Evolutionary conservation across 164 flowering plant genomes (phyloP), one percentile per base, ranked within the genome.

Genomic region (Piper betle): DNA sequence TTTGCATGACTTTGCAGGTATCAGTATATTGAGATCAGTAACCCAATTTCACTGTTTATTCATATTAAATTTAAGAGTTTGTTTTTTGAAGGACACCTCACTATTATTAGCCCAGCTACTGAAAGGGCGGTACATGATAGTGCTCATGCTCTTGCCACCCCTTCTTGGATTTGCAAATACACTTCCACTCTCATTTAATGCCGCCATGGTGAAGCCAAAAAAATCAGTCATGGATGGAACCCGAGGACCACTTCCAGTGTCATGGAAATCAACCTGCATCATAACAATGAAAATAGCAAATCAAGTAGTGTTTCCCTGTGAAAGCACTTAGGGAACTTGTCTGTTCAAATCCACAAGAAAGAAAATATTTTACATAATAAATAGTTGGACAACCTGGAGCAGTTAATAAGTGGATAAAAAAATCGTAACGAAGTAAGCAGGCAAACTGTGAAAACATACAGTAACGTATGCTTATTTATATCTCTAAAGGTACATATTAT

Each of bases 41-140:
- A 10, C 11, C 10, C 3, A 9, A 9, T 46, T 46, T 46, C 50
- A 46, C 33, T 25, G 15, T 46, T 46, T 46, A 46, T 12, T 8
- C 10, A 46, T 46, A 46, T 10, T 2, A 46, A 5, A 46, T 46
- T 2, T 46, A 10, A 46, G 10, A 10, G 50, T 12, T 10, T 6
- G 10, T 46, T 0, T 46, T 15, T 46, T 46, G 10, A 18, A 58
- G 58, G 82, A 60, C 17, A 94, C 99, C 97, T 91, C 99, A 54
- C 96, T 88, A 66, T 94, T 91, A 62, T 74, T 91, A 65, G 96
- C 97, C 99, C 97, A 94, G 76, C 88, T 87, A 68, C 84, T 74
- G 72, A 94, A 94, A 16, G 99, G 99, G 5, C 96, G 89, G 80
- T 91, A 91, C 96, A 94, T 88, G 55, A 94, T 94, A 57, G 92